Evolutionary conservation across 75 land plant species (phyloP).

Genomic region (Cupressus sempervirens): DNA sequence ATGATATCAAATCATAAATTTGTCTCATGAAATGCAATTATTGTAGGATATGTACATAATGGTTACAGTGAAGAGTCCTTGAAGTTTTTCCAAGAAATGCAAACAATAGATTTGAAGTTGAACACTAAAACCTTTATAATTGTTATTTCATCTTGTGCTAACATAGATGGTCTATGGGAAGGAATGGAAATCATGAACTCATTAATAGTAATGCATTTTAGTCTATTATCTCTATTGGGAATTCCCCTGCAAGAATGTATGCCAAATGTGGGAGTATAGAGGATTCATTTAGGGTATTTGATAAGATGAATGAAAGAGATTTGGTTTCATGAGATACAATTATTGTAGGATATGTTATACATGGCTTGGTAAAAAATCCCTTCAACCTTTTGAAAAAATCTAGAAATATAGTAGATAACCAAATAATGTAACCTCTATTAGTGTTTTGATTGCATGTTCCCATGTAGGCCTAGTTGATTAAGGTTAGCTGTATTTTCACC

Average conservation of each 20-base stretch:
- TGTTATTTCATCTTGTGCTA: background rate
- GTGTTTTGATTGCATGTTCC: slow-evolving; percentile 7
- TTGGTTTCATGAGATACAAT: background rate
- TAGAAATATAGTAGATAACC: background rate
- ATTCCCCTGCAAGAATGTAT: slow-evolving; percentile 11
- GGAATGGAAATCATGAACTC: slow-evolving; percentile 9
- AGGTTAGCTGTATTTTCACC: background rate
- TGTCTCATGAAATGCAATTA: slow-evolving; percentile 46
- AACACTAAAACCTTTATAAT: background rate
- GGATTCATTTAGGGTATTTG: background rate
- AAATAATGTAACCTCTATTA: slow-evolving; percentile 6
- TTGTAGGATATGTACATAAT: slow-evolving; percentile 27
- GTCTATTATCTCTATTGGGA: background rate
- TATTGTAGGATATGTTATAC: slow-evolving; percentile 8
- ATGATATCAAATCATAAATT: slow-evolving; percentile 32
- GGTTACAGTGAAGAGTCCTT: slow-evolving; percentile 34
- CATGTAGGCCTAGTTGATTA: slow-evolving; percentile 9
- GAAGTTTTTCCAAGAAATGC: slow-evolving; percentile 26
- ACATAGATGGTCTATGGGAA: background rate
- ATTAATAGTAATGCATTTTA: slow-evolving; percentile 11
- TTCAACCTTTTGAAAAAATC: slow-evolving; percentile 9
- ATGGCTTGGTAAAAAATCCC: background rate
- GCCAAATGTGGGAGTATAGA: slow-evolving; percentile 4
- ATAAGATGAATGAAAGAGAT: background rate
- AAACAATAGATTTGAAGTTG: background rate